phyloP scores from a whole-genome alignment of 163 green algal species.

The Scenedesmus sp. region DNA sequence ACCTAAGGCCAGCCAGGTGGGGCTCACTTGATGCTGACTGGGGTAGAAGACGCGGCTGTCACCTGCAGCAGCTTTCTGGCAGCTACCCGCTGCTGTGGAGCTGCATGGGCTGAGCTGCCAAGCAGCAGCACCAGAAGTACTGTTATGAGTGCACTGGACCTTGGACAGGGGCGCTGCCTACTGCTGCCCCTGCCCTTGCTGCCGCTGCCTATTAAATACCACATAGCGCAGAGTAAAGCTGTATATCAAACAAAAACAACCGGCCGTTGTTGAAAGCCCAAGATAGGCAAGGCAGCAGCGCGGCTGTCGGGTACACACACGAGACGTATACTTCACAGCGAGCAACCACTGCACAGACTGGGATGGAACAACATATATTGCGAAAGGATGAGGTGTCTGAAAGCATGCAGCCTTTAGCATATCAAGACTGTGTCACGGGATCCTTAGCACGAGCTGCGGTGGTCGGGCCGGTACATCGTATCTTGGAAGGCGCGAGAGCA shows the following conservation, averaged over 20 bases:
- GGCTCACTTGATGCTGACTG: conserved; percentile 6
- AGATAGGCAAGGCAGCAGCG: background rate
- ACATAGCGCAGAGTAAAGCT: background rate
- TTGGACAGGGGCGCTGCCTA: background rate
- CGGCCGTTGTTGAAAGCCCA: background rate
- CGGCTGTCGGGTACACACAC: background rate
- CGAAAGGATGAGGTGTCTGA: no score
- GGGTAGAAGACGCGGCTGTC: background rate
- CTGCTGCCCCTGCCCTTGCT: background rate
- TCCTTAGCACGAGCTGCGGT: background rate
- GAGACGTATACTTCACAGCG: no score
- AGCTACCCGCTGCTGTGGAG: background rate
- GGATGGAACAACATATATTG: no score
- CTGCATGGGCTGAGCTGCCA: background rate
- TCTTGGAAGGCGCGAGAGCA: background rate
- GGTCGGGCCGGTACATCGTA: background rate
- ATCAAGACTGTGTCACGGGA: background rate
- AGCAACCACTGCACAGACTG: background rate
- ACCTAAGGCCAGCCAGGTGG: no score
- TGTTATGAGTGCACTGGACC: background rate
- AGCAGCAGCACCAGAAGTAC: background rate
- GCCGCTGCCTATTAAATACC: background rate
- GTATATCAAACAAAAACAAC: no score
- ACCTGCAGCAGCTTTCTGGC: background rate
- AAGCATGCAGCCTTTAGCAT: background rate